phyloP scores from a whole-genome alignment of 2,329 filamentous ascomycete genomes.

The Chaetomium sp. region DNA sequence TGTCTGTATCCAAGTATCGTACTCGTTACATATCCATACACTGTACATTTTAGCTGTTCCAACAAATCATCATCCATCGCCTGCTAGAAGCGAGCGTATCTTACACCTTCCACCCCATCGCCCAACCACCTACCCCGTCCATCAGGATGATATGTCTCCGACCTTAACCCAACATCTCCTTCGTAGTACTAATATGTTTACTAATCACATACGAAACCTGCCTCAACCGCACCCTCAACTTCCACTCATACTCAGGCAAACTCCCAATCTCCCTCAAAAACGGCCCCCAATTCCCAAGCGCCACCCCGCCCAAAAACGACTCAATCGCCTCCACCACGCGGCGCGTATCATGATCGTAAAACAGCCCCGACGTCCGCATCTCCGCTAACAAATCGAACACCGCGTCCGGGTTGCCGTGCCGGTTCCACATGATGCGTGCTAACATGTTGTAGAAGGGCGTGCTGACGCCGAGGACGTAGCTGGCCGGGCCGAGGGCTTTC shows the following conservation, averaged over 20 bases:
- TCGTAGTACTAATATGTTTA: neutral
- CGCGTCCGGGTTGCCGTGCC: conserved; percentile 49
- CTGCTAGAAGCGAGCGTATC: too few species aligned
- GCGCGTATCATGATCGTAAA: conserved; percentile 46
- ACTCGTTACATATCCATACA: too few species aligned
- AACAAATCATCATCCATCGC: too few species aligned
- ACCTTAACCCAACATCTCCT: too few species aligned
- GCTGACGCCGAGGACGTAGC: conserved; percentile 65
- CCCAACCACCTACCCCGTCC: too few species aligned
- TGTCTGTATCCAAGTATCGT: too few species aligned
- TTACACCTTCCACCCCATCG: too few species aligned
- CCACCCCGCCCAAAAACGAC: conserved; percentile 14
- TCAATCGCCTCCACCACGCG: conserved; percentile 31
- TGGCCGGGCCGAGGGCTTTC: conserved; percentile 60
- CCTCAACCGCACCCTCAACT: conserved; percentile 25
- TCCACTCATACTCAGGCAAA: conserved; percentile 33
- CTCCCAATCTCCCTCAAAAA: conserved; percentile 30
- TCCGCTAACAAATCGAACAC: conserved; percentile 55
- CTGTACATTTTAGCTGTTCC: too few species aligned
- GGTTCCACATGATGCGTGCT: conserved; percentile 54
- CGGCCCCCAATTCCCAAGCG: conserved; percentile 17
- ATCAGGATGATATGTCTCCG: too few species aligned
- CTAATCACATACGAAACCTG: conserved; percentile 18
- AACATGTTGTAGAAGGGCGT: conserved; percentile 65
- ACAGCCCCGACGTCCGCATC: conserved; percentile 58